phyloP scores from a whole-genome alignment of 805 yeast genomes.

The Metschnikowia cerradonensis region DNA sequence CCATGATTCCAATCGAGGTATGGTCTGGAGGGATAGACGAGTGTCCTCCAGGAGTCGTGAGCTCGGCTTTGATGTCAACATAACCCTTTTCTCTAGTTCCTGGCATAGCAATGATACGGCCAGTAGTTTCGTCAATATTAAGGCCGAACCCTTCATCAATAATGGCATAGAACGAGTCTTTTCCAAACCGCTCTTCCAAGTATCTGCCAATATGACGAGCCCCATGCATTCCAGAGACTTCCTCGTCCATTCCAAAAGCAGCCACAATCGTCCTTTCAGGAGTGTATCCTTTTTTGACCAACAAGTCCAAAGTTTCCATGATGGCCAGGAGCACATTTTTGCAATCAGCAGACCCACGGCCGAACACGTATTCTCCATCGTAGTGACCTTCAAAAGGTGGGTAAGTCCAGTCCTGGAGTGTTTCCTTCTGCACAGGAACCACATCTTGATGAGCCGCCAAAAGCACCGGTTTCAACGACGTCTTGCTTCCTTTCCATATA shows the following conservation, averaged over 20 bases:
- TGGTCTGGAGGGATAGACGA: constrained; percentile 29
- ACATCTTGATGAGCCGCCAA: constrained; percentile 41
- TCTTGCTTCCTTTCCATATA: constrained; percentile 34
- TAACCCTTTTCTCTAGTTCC: constrained; percentile 47
- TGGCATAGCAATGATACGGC: constrained; percentile 51
- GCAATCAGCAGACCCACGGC: constrained; percentile 20
- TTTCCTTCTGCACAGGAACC: constrained; percentile 38
- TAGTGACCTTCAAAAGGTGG: constrained; percentile 36
- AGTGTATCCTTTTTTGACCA: constrained; percentile 8
- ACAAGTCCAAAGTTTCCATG: constrained; percentile 17
- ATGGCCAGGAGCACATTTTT: constrained; percentile 18
- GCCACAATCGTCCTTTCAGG: constrained; percentile 16
- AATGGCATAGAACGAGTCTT: constrained; percentile 15
- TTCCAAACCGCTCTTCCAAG: constrained; percentile 16
- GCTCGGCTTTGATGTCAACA: constrained; percentile 40
- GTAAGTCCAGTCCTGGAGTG: constrained; percentile 35
- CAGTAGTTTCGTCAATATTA: constrained; percentile 33
- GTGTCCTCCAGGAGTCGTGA: constrained; percentile 28
- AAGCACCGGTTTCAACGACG: constrained; percentile 31
- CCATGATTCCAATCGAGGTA: constrained; percentile 27
- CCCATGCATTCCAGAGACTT: constrained; percentile 16
- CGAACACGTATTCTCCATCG: constrained; percentile 24
- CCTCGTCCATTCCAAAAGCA: constrained; percentile 21
- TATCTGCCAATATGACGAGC: constrained; percentile 14
- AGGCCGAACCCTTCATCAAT: constrained; percentile 28